A percentile compares a stretch with the other conserved stretches of the same genome.
These are phyloP conservation scores for Russula brevipes DNA, from an alignment of 768 basidiomycete species.

Conservation along the genomic window DNA sequence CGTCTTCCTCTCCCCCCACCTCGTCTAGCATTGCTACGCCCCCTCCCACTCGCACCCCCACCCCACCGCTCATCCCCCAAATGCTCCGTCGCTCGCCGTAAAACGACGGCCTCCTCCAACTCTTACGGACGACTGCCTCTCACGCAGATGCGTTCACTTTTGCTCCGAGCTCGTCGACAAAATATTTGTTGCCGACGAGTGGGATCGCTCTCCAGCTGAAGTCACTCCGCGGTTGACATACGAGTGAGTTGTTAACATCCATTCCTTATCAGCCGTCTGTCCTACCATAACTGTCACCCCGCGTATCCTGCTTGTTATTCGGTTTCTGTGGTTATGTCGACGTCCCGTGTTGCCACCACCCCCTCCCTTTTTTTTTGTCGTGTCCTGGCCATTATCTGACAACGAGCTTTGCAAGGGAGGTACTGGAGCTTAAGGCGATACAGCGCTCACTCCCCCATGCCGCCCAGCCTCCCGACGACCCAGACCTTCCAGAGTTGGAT, in stretches of 20 bases:
- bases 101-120: slow-evolving; percentile 1
- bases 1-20: background rate
- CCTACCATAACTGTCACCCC: background rate
- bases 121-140: slow-evolving; percentile 11
- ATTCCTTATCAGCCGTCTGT: background rate
- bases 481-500: slow-evolving; percentile 18
- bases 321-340: background rate
- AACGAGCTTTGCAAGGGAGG: slow-evolving; percentile 18
- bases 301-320: background rate
- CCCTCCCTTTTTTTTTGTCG: background rate
- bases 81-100: slow-evolving; percentile 7
- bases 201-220: slow-evolving; percentile 72
- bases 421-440: slow-evolving; percentile 26
- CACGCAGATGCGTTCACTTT: slow-evolving; percentile 59
- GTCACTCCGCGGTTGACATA: slow-evolving; percentile 59
- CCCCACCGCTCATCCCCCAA: slow-evolving; percentile 18
- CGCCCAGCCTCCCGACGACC: slow-evolving; percentile 14
- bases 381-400: slow-evolving; percentile 10
- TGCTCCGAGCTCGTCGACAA: slow-evolving; percentile 50
- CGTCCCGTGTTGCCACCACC: background rate
- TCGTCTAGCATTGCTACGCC: slow-evolving; percentile 17
- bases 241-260: slow-evolving; percentile 46
- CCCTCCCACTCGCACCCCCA: slow-evolving; percentile 19
- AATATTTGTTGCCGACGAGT: slow-evolving; percentile 64
- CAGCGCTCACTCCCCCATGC: slow-evolving; percentile 26